Evolutionary conservation across 108 stramenopile genomes (phyloP).

Genomic region (Cyclotella atomus): DNA sequence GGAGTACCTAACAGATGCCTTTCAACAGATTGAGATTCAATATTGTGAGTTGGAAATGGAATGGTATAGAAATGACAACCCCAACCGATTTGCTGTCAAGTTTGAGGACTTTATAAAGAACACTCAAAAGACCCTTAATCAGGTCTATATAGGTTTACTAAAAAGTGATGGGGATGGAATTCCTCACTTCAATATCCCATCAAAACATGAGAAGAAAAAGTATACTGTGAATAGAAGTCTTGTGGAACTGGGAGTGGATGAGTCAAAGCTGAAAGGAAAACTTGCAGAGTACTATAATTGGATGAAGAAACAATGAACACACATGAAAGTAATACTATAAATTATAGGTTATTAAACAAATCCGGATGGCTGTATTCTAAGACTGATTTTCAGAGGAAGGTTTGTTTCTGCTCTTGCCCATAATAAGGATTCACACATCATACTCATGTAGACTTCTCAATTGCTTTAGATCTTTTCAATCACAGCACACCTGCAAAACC

Average conservation of each 20-base stretch:
- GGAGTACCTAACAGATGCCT: not conserved
- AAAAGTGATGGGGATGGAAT: not conserved
- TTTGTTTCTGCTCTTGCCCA: no score
- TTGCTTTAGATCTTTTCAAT: no score
- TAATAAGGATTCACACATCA: no score
- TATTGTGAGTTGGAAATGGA: constrained; percentile 10
- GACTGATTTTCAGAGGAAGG: no score
- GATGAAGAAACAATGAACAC: not conserved
- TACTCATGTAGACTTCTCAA: no score
- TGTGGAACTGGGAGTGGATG: constrained; percentile 1
- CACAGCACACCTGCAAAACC: no score
- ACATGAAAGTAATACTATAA: no score
- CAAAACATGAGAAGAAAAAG: not conserved
- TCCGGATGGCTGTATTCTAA: no score
- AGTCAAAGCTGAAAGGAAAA: not conserved
- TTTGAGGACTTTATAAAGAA: constrained; percentile 5
- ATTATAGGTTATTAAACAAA: no score
- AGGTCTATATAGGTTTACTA: not conserved
- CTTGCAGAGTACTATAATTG: not conserved
- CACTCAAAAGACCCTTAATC: not conserved
- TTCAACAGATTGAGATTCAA: not conserved
- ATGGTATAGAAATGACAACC: not conserved
- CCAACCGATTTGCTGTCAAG: not conserved
- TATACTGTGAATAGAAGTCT: constrained; percentile 1
- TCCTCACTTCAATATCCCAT: constrained; percentile 2